Conservation (phyloP, 805 yeast species). For the Komagataella phaffii region DNA sequence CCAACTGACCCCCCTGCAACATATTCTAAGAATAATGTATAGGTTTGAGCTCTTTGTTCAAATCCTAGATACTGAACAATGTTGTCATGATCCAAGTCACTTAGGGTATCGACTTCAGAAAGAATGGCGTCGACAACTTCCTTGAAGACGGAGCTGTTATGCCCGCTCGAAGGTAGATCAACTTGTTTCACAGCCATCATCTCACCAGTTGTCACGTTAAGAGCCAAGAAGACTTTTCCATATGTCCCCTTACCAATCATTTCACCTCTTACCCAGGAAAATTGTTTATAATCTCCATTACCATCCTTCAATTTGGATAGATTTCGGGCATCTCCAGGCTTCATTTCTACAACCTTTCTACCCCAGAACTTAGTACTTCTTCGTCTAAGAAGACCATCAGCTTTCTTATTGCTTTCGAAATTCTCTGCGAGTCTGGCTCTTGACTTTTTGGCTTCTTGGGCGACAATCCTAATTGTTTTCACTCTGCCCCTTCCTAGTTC, state of each 20-base stretch:
- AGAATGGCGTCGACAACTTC: constrained; percentile 73
- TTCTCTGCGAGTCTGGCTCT: constrained; percentile 23
- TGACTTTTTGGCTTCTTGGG: constrained; percentile 73
- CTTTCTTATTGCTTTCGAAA: constrained; percentile 5
- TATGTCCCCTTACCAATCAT: constrained; percentile 93
- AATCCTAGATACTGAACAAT: constrained; percentile 95
- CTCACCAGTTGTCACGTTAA: constrained; percentile 94
- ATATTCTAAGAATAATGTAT: constrained; percentile 84
- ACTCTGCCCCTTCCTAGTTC: constrained; percentile 35
- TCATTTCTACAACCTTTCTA: constrained; percentile 79
- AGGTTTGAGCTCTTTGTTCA: constrained; percentile 60
- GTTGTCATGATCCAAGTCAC: constrained; percentile 85
- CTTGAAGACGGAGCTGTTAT: constrained; percentile 27
- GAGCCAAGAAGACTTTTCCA: constrained; percentile 84
- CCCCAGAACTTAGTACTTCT: constrained; percentile 97
- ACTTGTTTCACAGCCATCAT: constrained; percentile 99
- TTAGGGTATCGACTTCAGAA: constrained; percentile 87
- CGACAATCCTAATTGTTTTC: constrained; percentile 88
- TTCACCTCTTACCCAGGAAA: constrained; percentile 97
- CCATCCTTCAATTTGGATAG: constrained; percentile 53
- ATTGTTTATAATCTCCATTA: constrained; percentile 64
- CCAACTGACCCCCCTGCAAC: constrained; percentile 98
- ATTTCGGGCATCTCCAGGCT: constrained; percentile 51
- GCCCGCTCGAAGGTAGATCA: constrained; percentile 35
- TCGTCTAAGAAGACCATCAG: constrained; percentile 38